phyloP scores from a whole-genome alignment of 1,284 basidiomycete species.

The Tausonia pullulans region DNA sequence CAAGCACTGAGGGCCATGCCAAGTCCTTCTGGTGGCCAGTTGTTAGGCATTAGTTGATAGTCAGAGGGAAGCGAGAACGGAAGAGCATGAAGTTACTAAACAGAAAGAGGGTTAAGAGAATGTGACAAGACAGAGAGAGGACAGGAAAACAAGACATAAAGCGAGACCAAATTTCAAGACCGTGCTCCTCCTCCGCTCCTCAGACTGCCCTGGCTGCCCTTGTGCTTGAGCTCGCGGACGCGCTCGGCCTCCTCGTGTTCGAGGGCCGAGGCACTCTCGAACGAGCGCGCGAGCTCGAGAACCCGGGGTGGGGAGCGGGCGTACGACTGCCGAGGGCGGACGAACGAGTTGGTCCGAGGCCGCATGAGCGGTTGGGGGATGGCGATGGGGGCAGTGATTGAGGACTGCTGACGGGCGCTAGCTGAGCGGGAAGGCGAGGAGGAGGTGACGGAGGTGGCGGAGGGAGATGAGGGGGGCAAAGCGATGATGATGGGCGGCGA shows the following conservation, averaged over 20 bases:
- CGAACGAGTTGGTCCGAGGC: not conserved
- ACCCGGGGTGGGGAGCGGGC: not conserved
- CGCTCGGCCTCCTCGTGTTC: not conserved
- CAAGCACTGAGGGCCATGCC: too few relatives aligned
- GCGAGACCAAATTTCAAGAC: not conserved
- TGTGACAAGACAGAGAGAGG: not conserved
- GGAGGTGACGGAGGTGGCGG: not conserved
- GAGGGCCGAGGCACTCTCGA: constrained; percentile 1
- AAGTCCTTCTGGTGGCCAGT: too few relatives aligned
- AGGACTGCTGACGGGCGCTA: not conserved
- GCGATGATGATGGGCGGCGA: not conserved
- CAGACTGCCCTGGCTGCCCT: not conserved
- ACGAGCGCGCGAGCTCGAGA: not conserved
- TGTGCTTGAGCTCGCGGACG: not conserved
- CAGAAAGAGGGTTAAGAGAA: too few relatives aligned
- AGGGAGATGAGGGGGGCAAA: not conserved
- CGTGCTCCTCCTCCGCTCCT: not conserved
- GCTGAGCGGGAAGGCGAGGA: not conserved
- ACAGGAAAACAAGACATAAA: not conserved
- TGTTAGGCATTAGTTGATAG: too few relatives aligned
- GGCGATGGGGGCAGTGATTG: not conserved
- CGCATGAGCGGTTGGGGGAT: not conserved
- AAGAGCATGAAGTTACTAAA: too few relatives aligned
- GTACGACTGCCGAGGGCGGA: not conserved
- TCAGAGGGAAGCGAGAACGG: too few relatives aligned